Percentiles rank a stretch among this genome's conserved stretches.
Conservation (phyloP, 257 asterid species). For the Solanum rostratum region DNA sequence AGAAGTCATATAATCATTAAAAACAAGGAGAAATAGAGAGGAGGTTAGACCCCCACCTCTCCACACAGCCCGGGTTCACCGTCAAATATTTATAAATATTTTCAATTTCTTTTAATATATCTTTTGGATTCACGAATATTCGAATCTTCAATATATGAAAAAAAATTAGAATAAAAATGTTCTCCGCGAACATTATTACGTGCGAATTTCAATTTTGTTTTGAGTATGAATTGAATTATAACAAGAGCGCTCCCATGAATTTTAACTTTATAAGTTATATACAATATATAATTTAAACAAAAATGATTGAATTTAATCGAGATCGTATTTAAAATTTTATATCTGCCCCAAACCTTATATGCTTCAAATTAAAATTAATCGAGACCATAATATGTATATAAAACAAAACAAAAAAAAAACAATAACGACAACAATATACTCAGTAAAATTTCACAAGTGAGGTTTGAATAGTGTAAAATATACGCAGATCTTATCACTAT, state of each 20-base stretch:
- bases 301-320: neutral
- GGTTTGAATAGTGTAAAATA: too few relatives aligned
- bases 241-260: too few relatives aligned
- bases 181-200: accelerated
- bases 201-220: neutral
- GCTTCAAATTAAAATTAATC: accelerated
- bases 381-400: accelerated
- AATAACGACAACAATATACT: too few relatives aligned
- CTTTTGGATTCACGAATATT: neutral
- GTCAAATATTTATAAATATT: neutral
- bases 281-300: neutral
- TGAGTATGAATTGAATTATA: too few relatives aligned
- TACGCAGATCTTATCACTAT: too few relatives aligned
- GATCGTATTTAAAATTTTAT: neutral
- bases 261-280: neutral
- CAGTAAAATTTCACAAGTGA: too few relatives aligned
- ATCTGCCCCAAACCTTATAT: accelerated
- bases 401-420: too few relatives aligned
- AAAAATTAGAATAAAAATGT: neutral
- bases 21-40: too few relatives aligned
- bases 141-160: neutral
- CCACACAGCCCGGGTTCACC: neutral
- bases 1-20: too few relatives aligned
- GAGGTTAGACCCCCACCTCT: neutral
- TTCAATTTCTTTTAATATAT: neutral